A percentile compares a stretch with the other conserved stretches of the same genome.
These are phyloP conservation scores for Cocos nucifera DNA, from an alignment of 176 grass and related monocot species.

Conservation along the genomic window DNA sequence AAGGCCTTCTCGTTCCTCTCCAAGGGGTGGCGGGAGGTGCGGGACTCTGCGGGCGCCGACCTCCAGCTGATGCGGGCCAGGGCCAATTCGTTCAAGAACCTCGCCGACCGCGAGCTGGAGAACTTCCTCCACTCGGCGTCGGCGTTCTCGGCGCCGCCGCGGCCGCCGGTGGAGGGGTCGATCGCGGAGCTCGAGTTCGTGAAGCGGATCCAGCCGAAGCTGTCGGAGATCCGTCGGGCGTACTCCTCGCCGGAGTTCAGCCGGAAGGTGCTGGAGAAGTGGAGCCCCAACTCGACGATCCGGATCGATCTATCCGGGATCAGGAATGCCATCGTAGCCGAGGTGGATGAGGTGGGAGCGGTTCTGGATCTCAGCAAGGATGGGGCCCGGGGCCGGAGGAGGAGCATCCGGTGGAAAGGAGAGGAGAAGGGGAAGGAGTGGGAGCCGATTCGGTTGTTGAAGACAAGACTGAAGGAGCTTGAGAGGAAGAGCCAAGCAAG, in stretches of 20 bases:
- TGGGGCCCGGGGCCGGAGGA: background rate
- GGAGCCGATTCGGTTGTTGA: conserved; percentile 70
- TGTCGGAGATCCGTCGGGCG: conserved; percentile 34
- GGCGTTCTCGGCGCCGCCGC: conserved; percentile 27
- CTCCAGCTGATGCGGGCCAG: conserved; percentile 67
- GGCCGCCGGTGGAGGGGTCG: conserved; percentile 13
- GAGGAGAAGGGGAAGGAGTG: conserved; percentile 42
- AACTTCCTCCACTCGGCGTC: conserved; percentile 50
- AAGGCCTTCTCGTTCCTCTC: conserved; percentile 75
- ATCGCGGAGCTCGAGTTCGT: conserved; percentile 36
- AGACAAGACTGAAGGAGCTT: conserved; percentile 54
- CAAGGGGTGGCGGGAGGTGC: conserved; percentile 58
- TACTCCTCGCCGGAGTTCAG: conserved; percentile 40
- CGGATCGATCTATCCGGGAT: conserved; percentile 68
- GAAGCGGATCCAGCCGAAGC: conserved; percentile 34
- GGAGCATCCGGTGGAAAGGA: conserved; percentile 13
- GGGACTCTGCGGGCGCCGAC: conserved; percentile 38
- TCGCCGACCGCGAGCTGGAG: conserved; percentile 47
- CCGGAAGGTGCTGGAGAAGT: conserved; percentile 39
- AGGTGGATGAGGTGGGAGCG: conserved; percentile 25
- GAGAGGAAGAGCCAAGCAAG: conserved; percentile 48
- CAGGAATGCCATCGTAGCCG: conserved; percentile 59
- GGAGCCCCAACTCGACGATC: conserved; percentile 39
- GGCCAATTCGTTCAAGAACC: conserved; percentile 23
- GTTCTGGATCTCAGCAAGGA: conserved; percentile 7